Evolutionary conservation across 192 early-diverging fungal genomes (phyloP).

Genomic region (Cetraspora pellucida): DNA sequence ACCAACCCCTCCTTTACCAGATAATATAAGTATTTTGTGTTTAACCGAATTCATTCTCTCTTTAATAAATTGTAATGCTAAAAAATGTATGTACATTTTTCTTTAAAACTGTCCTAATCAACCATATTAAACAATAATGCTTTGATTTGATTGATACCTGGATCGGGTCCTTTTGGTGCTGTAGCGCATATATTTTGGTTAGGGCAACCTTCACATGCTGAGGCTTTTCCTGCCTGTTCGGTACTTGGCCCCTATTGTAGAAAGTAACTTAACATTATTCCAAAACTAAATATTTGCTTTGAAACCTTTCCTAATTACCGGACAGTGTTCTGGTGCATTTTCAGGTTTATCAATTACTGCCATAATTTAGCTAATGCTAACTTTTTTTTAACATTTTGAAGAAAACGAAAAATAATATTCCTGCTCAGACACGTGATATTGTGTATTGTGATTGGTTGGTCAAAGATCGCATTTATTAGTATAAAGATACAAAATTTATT

Average conservation of each 20-base stretch:
- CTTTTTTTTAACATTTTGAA: too few relatives aligned
- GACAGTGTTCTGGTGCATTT: slow-evolving; percentile 77
- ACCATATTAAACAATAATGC: neutral
- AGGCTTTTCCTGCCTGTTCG: slow-evolving; percentile 68
- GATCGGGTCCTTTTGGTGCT: slow-evolving; percentile 79
- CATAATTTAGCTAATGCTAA: neutral
- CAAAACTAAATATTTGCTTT: too few relatives aligned
- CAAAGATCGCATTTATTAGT: neutral
- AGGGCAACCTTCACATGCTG: slow-evolving; percentile 81
- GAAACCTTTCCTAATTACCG: slow-evolving; percentile 49
- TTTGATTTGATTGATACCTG: slow-evolving; percentile 44
- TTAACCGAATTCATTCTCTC: slow-evolving; percentile 65
- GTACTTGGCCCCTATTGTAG: slow-evolving; percentile 64
- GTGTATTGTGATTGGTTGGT: neutral
- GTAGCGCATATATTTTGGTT: slow-evolving; percentile 78
- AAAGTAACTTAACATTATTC: neutral
- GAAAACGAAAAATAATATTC: too few relatives aligned
- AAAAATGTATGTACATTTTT: neutral
- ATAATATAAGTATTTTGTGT: slow-evolving; percentile 93
- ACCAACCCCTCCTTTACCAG: slow-evolving; percentile 98
- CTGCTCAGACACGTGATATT: too few relatives aligned
- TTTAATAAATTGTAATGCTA: slow-evolving; percentile 64
- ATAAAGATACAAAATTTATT: too few relatives aligned
- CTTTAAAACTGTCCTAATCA: neutral
- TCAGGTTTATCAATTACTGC: slow-evolving; percentile 41